Evolutionary conservation across 2,329 filamentous ascomycete genomes (phyloP), one percentile per base, ranked within the genome.

Genomic region (Diaporthe citrichinensis): DNA sequence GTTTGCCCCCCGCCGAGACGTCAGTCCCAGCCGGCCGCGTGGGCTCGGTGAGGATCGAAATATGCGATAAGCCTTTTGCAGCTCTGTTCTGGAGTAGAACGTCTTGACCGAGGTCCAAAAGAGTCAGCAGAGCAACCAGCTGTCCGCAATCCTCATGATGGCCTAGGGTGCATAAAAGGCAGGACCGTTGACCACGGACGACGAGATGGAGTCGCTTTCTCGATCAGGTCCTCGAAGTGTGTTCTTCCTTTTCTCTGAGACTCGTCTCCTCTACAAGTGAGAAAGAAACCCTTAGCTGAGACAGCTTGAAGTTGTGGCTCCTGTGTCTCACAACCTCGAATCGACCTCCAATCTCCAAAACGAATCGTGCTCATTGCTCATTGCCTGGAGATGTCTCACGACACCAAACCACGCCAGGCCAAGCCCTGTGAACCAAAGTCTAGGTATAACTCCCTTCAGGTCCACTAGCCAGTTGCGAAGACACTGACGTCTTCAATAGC

Each of bases 51-150:
- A 73, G 71, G 36, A 57, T 73, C 59, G 49, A 57, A 55, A 73
- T 73, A 73, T 73, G 71, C 71, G 71, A 73, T 73, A 36, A 73
- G 71, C 71, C 71, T 73, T 72, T 73, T 73, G 41, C 71, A 65
- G n/a, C 71, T 65, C 71, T 36, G 41, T 65, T 61, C 68, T 71
- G 71, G 71, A 31, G 71, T 65, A 62, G 71, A 65, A n/a, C 59
- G 34, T 65, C 58, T 39, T 55, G 58, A 73, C 61, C 58, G 65
- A 69, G 46, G 46, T 23, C 65, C 49, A 55, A 69, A 69, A 28
- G 65, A 31, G 71, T 65, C 58, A 61, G 61, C 71, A 62, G 58
- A 53, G 34, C 61, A 62, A 51, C 23, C 71, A 44, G 59, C 58
- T 39, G 71, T 28, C 39, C 34, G 36, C 39, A 28, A 46, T 65